Evolutionary conservation across 2,329 filamentous ascomycete genomes (phyloP).

Genomic region (Trichoderma arundinaceum): DNA sequence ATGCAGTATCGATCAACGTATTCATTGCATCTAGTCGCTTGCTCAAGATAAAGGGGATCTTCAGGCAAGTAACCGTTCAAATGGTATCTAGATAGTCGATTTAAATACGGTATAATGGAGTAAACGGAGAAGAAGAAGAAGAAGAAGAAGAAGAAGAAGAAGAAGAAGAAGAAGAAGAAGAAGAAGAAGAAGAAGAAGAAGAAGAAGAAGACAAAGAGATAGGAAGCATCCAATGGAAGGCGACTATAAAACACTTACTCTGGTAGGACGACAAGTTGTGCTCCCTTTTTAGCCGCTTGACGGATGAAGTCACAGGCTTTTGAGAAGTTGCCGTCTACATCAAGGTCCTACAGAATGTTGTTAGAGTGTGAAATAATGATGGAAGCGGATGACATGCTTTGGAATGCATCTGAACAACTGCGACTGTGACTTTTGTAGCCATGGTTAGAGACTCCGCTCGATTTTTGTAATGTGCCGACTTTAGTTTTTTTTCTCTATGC

Average conservation of each 20-base stretch:
- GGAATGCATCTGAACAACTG: neutral
- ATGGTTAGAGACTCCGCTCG: neutral
- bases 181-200: no score
- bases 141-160: no score
- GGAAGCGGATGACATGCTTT: neutral
- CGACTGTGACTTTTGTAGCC: neutral
- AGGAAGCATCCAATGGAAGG: no score
- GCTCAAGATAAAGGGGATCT: neutral
- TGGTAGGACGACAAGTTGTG: neutral
- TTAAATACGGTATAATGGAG: neutral
- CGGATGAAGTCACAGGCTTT: neutral
- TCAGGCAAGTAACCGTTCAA: neutral
- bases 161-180: no score
- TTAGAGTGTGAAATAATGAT: neutral
- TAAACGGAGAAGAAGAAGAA: neutral
- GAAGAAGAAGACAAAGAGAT: no score
- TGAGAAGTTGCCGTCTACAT: neutral
- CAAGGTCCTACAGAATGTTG: neutral
- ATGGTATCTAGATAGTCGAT: neutral
- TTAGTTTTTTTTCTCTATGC: neutral
- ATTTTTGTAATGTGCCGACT: neutral
- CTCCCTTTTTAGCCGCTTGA: conserved; percentile 2
- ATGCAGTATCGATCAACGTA: neutral
- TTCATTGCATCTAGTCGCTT: neutral
- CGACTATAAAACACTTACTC: neutral